These are phyloP conservation scores for Amaranthus tricolor DNA, from an alignment of 179 eudicot genomes.

Conservation along the genomic window DNA sequence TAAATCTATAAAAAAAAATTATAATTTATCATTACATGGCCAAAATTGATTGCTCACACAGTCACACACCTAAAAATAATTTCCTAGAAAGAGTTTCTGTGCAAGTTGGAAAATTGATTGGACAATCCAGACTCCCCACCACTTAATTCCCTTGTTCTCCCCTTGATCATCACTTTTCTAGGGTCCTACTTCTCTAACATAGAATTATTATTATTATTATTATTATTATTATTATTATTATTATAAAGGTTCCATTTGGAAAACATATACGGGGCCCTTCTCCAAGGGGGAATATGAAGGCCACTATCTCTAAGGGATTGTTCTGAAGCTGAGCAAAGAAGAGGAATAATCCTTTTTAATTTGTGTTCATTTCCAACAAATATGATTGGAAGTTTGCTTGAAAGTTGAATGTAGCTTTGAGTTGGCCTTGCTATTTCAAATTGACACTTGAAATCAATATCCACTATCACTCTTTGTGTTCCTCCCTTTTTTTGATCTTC, in stretches of 20 bases:
- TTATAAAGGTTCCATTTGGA: slow-evolving; percentile 43
- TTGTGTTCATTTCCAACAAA: slow-evolving; percentile 42
- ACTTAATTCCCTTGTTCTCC: slow-evolving; percentile 17
- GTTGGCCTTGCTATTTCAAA: slow-evolving; percentile 65
- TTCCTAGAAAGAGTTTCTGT: slow-evolving; percentile 29
- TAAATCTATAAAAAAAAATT: neutral
- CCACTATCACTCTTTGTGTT: slow-evolving; percentile 32
- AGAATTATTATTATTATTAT: neutral
- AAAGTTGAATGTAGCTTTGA: slow-evolving; percentile 30
- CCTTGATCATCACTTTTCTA: slow-evolving; percentile 16
- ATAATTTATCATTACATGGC: neutral
- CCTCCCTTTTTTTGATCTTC: neutral
- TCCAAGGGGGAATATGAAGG: slow-evolving; percentile 62
- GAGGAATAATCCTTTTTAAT: slow-evolving; percentile 32
- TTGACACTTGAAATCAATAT: slow-evolving; percentile 56
- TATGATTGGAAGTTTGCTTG: slow-evolving; percentile 33
- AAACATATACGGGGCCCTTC: slow-evolving; percentile 40
- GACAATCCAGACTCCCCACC: slow-evolving; percentile 28
- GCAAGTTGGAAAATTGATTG: slow-evolving; percentile 28
- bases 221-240: neutral
- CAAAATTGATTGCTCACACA: neutral
- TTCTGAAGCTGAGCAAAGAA: slow-evolving; percentile 39
- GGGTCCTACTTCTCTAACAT: slow-evolving; percentile 25
- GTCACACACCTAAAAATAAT: neutral
- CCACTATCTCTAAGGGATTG: slow-evolving; percentile 44